Evolutionary conservation across 1,139 yeast species (phyloP).

Genomic region (Zygosaccharomyces sapae): DNA sequence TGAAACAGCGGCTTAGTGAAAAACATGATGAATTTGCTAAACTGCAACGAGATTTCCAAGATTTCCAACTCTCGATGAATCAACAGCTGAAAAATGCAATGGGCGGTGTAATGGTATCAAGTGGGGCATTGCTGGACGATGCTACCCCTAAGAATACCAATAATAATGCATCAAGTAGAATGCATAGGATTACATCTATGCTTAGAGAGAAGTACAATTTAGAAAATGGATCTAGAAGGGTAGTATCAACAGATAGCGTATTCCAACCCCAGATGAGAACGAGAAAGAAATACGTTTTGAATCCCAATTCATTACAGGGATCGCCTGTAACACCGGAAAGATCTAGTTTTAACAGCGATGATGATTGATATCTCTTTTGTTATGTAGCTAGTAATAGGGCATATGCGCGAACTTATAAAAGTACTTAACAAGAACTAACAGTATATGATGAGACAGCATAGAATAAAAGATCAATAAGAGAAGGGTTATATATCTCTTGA

Average conservation of each 20-base stretch:
- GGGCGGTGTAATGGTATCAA: constrained; percentile 12
- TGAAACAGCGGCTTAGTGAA: constrained; percentile 8
- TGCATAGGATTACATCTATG: constrained; percentile 16
- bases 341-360: background rate
- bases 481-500: background rate
- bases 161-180: constrained; percentile 9
- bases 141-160: constrained; percentile 2
- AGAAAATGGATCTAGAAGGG: constrained; percentile 12
- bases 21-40: constrained; percentile 9
- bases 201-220: constrained; percentile 14
- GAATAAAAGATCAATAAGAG: constrained; percentile 1
- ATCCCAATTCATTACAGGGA: constrained; percentile 1
- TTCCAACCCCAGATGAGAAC: background rate
- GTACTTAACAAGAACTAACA: background rate
- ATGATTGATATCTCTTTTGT: constrained; percentile 1
- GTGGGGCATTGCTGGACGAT: constrained; percentile 6
- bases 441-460: background rate
- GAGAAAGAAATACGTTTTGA: background rate
- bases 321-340: constrained; percentile 3
- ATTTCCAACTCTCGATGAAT: constrained; percentile 9
- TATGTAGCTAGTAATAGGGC: constrained; percentile 2
- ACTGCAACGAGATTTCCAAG: constrained; percentile 10
- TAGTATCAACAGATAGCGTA: constrained; percentile 11
- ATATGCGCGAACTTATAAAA: constrained; percentile 1
- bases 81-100: constrained; percentile 14